Conservation (phyloP, 2,329 filamentous ascomycete species). For the Lachnellula suecica region DNA sequence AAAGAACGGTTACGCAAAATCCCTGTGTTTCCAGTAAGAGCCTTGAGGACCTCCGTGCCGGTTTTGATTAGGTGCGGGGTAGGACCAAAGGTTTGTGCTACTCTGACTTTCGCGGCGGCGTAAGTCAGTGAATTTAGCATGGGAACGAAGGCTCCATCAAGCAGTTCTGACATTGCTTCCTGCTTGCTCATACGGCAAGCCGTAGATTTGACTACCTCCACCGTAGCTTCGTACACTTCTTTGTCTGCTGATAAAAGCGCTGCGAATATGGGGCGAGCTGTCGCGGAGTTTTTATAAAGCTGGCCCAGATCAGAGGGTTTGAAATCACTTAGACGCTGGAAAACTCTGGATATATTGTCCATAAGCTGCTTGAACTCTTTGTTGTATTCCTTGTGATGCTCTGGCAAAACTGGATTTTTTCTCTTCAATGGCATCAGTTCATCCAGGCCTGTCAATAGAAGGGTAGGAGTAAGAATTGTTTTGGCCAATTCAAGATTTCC, state of each 20-base stretch:
- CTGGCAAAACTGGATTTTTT: slow-evolving; percentile 40
- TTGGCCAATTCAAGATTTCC: slow-evolving; percentile 72
- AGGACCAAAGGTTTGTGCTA: slow-evolving; percentile 51
- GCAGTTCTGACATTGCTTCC: slow-evolving; percentile 48
- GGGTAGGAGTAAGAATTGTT: slow-evolving; percentile 59
- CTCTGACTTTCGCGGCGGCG: slow-evolving; percentile 42
- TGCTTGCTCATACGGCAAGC: slow-evolving; percentile 62
- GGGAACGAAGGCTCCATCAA: slow-evolving; percentile 44
- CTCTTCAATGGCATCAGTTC: slow-evolving; percentile 49
- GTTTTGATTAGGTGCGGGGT: slow-evolving; percentile 57
- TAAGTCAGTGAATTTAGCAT: slow-evolving; percentile 46
- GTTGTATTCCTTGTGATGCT: slow-evolving; percentile 74
- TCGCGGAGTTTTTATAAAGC: slow-evolving; percentile 66
- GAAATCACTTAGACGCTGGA: slow-evolving; percentile 80
- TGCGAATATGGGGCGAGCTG: slow-evolving; percentile 73
- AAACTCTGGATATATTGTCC: slow-evolving; percentile 66
- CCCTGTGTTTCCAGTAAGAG: slow-evolving; percentile 56
- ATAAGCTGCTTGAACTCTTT: slow-evolving; percentile 62
- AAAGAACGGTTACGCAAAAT: slow-evolving; percentile 36
- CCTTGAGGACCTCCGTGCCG: slow-evolving; percentile 55
- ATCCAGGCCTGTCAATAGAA: slow-evolving; percentile 73
- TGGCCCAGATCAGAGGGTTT: slow-evolving; percentile 64
- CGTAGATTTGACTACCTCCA: slow-evolving; percentile 80
- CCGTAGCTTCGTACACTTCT: slow-evolving; percentile 74
- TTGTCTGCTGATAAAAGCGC: slow-evolving; percentile 80